These are phyloP conservation scores for Neoscytalidium dimidiatum DNA, from an alignment of 2,329 filamentous ascomycete species.

Conservation along the genomic window DNA sequence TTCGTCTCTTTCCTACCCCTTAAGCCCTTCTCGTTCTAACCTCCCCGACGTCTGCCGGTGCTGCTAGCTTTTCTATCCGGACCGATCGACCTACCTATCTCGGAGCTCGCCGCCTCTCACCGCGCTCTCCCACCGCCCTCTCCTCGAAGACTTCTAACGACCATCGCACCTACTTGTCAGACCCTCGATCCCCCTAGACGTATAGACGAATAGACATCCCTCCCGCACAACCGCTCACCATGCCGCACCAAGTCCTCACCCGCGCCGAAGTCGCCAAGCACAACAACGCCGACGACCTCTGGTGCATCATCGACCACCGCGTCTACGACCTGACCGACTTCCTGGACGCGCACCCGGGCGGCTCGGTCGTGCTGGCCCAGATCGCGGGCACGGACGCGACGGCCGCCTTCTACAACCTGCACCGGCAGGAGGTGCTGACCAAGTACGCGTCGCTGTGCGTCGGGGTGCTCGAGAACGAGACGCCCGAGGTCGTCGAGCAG, in stretches of 20 bases:
- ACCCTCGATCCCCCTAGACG: too few relatives aligned
- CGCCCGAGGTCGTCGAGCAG: conserved; percentile 69
- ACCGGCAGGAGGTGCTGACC: conserved; percentile 83
- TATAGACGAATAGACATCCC: too few relatives aligned
- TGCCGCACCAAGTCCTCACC: conserved; percentile 28
- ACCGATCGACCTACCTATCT: not conserved
- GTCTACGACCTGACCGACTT: conserved; percentile 89
- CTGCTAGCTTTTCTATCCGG: not conserved
- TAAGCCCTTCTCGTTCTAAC: not conserved
- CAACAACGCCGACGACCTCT: conserved; percentile 73
- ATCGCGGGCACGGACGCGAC: conserved; percentile 82
- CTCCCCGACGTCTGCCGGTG: not conserved
- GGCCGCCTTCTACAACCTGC: conserved; percentile 84
- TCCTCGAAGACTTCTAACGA: not conserved
- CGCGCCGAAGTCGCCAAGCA: conserved; percentile 70
- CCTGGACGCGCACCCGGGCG: conserved; percentile 81
- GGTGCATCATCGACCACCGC: conserved; percentile 83
- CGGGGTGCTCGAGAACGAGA: conserved; percentile 74
- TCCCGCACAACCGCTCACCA: not conserved
- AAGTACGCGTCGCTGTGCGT: conserved; percentile 74
- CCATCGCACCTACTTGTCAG: not conserved
- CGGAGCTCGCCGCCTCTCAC: conserved; percentile 2
- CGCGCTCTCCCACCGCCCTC: not conserved
- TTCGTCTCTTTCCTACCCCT: not conserved
- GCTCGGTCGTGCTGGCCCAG: conserved; percentile 76